Percentiles rank a stretch among this genome's conserved stretches.
Conservation (phyloP, 805 yeast species). For the Pichia kluyveri region DNA sequence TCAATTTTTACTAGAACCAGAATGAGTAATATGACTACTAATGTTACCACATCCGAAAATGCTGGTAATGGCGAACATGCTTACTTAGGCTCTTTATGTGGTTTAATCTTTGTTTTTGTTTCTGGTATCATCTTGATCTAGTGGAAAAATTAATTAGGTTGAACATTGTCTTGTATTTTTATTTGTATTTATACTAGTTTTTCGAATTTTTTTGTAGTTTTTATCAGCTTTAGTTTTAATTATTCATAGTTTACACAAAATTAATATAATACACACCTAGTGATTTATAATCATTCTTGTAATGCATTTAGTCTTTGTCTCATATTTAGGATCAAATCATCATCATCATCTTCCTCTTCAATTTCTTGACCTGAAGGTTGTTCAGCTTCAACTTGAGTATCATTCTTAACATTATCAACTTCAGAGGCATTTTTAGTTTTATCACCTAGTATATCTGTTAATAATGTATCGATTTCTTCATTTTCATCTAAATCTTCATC, state of each 20-base stretch:
- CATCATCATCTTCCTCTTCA: conserved; percentile 53
- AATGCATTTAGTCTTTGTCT: conserved; percentile 79
- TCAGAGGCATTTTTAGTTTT: conserved; percentile 21
- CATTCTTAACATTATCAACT: background rate
- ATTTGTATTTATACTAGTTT: too few species aligned
- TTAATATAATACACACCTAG: background rate
- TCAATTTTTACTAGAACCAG: conserved; percentile 2
- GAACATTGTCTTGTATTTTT: too few species aligned
- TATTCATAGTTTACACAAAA: background rate
- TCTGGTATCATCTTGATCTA: conserved; percentile 5
- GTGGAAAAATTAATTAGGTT: background rate
- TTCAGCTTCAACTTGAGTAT: background rate
- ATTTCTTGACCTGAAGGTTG: conserved; percentile 3
- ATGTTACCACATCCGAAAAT: background rate
- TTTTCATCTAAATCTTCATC: conserved; percentile 58
- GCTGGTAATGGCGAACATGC: background rate
- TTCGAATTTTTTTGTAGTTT: background rate
- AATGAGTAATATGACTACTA: background rate
- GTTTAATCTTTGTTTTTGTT: conserved; percentile 1
- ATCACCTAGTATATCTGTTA: conserved; percentile 34
- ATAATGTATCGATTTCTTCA: conserved; percentile 49
- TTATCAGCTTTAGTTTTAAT: background rate
- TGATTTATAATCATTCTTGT: conserved; percentile 38
- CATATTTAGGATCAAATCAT: conserved; percentile 74
- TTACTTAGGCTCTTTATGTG: conserved; percentile 3